Evolutionary conservation across 371 early-diverging fungal species (phyloP), one percentile per base, ranked within the genome.

Genomic region (Mortierella sp.): DNA sequence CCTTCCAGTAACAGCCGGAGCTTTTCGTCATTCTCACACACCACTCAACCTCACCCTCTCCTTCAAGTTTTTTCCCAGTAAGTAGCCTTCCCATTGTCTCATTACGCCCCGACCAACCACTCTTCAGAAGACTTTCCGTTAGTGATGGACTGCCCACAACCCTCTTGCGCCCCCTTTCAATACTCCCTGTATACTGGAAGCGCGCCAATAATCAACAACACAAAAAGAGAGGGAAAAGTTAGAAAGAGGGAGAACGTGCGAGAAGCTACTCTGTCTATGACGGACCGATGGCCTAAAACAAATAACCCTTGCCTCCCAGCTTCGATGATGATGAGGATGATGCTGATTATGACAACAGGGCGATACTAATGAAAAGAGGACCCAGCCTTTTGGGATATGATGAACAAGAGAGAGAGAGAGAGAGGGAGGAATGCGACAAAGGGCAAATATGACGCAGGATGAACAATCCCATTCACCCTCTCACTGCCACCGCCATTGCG

Each of bases 81-180:
- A 65, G 65, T 65, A 56, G 16, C 14, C 18, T 60, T 65, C 65
- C 38, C 18, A 65, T 65, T 65, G 65, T 65, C 65, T 65, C 65
- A 65, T 65, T 65, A 38, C 65, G 24, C 41, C 65, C 38, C 65
- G 65, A 65, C 65, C 65, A 65, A 65, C 65, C 6, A 60, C 60
- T 14, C 8, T 38, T 38, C 24, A 54, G 54, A 24, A 24, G 12
- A 27, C 58, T 56, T 27, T 12, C 3, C 5, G 18, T 46, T 18
- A 21, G 35, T 65, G 65, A 65, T 38, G 65, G 65, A 21, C 51
- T 2, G 0, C 7, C 7, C 24, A 21, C 35, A 4, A 38, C 38
- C 5, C 38, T 7, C 8, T 38, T 60, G 29, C 16, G 1, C 63
- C 32, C 32, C 27, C 29, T 11, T 58, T 27, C 29, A 11, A 27